Evolutionary conservation across 2,329 filamentous ascomycete genomes (phyloP).

Genomic region (Trichoderma brevicompactum): DNA sequence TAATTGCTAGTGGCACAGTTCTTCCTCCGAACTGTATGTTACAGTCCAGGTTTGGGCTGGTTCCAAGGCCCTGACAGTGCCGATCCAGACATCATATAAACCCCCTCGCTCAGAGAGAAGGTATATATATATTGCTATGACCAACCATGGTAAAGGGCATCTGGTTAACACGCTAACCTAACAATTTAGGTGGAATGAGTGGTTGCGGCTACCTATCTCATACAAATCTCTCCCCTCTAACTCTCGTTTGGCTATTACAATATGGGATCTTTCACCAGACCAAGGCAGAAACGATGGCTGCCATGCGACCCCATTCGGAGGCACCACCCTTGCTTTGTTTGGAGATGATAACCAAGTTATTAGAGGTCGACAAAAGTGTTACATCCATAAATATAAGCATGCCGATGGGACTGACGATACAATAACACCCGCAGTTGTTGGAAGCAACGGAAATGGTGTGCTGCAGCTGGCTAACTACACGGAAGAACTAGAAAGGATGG

Average conservation of each 20-base stretch:
- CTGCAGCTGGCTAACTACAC: conserved; percentile 67
- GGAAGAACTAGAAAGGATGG: conserved; percentile 87
- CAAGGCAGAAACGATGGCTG: conserved; percentile 70
- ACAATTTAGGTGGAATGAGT: conserved; percentile 81
- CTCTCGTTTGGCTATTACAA: conserved; percentile 84
- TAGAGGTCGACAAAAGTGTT: conserved; percentile 91
- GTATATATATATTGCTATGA: conserved; percentile 42
- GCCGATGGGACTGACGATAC: conserved; percentile 85
- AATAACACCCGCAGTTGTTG: conserved; percentile 71
- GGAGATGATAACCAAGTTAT: conserved; percentile 89
- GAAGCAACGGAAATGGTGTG: conserved; percentile 56
- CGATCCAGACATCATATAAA: conserved; percentile 91
- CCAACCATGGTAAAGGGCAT: background rate
- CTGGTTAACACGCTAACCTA: background rate
- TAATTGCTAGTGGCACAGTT: conserved; percentile 50
- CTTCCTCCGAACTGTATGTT: conserved; percentile 86
- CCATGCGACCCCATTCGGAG: conserved; percentile 89
- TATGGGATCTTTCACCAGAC: conserved; percentile 91
- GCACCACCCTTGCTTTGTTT: conserved; percentile 90
- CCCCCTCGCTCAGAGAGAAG: conserved; percentile 76
- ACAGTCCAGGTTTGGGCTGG: conserved; percentile 94
- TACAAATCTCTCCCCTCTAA: conserved; percentile 82
- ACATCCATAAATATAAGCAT: conserved; percentile 76
- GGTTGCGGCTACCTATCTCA: conserved; percentile 84
- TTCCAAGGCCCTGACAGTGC: conserved; percentile 91